Base-by-base conservation (phyloP, 495 filamentous ascomycete species). In the Xylaria scruposa region DNA sequence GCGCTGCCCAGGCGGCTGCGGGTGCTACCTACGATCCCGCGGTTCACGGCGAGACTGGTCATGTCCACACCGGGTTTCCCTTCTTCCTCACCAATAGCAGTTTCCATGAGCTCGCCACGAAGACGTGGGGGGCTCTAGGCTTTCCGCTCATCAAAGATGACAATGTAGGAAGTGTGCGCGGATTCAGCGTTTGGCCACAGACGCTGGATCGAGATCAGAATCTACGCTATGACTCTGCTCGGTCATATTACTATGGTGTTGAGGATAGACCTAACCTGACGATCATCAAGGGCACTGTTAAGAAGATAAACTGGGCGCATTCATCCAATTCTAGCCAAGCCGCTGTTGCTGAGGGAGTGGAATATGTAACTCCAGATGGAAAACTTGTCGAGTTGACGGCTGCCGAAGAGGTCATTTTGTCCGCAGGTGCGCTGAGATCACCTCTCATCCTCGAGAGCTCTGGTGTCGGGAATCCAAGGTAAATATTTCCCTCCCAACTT, bases 381-480 rank as follows among this genome's bases (percentile, higher is more conserved):
- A 60, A 76, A 67, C 79, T 70, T 0, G 63, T 59, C 24, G 70
- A 72, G 13, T 64, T 86, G 10, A 51, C n/a, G 12, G 85, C 81
- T 8, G 67, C 49, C 3, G 81, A 79, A 60, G 87, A 88, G 49
- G 81, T 88, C 6, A 80, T 88, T 46, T 71, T 88, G 2, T 83
- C 85, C 6, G 84, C 85, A 0, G 87, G 87, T 0, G 59, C 81
- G 33, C 66, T 84, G n/a, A 76, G 83, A 49, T 83, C 84, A 0
- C 84, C 87, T 19, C 78, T 82, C n/a, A 78, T 88, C 10, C 78
- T 88, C 12, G 86, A 88, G 73, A 76, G 83, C 3, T 89, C 87
- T 0, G 86, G 87, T 1, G 74, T 88, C 38, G 87, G 86, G 36
- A 77, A 78, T 68, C 68, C 66, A 3, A 70, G 17, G 71, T 71